A percentile compares a stretch with the other conserved stretches of the same genome.
Evolutionary conservation across 2,329 filamentous ascomycete genomes (phyloP).

Genomic region (Aspergillus melleus): DNA sequence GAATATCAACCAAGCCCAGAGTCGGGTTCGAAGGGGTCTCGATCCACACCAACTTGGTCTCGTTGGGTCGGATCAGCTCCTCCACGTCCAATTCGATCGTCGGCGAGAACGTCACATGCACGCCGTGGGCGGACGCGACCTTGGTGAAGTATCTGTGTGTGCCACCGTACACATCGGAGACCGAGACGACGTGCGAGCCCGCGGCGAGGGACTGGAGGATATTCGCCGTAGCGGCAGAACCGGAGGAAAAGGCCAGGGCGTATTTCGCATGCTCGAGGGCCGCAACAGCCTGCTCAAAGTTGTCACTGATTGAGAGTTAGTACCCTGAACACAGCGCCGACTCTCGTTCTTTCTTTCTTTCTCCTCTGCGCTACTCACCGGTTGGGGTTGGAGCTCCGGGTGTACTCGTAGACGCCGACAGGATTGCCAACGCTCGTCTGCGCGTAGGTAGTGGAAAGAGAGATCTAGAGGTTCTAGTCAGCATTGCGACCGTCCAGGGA

Average conservation of each 20-base stretch:
- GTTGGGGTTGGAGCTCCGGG: conserved; percentile 90
- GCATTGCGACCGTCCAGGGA: conserved; percentile 5
- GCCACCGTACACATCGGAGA: conserved; percentile 96
- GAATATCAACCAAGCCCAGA: conserved; percentile 87
- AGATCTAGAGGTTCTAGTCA: conserved; percentile 60
- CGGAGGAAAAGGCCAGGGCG: conserved; percentile 91
- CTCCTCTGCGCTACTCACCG: conserved; percentile 43
- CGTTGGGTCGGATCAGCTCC: conserved; percentile 73
- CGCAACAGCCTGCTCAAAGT: conserved; percentile 90
- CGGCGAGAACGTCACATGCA: conserved; percentile 91
- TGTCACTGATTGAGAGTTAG: conserved; percentile 56
- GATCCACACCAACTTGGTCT: conserved; percentile 97
- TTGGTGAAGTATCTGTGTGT: conserved; percentile 99
- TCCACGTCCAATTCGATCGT: conserved; percentile 86
- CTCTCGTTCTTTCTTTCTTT: background rate
- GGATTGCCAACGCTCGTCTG: conserved; percentile 85
- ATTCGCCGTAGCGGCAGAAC: conserved; percentile 88
- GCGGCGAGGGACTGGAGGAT: conserved; percentile 90
- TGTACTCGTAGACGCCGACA: conserved; percentile 89
- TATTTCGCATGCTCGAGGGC: conserved; percentile 90
- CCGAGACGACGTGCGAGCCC: conserved; percentile 91
- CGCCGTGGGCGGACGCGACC: conserved; percentile 90
- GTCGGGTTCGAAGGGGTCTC: conserved; percentile 95
- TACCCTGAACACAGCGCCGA: background rate
- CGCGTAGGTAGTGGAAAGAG: conserved; percentile 93